phyloP scores from a whole-genome alignment of 2,329 filamentous ascomycete species.

The Alternaria conjuncta region DNA sequence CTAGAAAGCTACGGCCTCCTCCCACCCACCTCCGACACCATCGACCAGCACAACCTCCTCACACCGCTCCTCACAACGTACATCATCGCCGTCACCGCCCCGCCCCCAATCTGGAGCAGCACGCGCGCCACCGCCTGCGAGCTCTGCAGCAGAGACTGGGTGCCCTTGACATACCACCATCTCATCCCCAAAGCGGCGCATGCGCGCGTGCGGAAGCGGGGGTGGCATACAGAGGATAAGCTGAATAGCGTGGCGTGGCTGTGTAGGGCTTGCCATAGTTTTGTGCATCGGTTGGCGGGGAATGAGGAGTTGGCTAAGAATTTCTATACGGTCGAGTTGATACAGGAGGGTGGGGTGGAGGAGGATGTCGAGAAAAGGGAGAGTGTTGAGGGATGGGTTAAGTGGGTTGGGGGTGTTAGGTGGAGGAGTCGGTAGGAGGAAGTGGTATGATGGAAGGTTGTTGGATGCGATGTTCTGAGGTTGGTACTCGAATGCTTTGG shows the following conservation, averaged over 20 bases:
- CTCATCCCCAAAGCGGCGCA: constrained; percentile 81
- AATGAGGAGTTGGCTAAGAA: constrained; percentile 80
- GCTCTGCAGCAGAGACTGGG: constrained; percentile 76
- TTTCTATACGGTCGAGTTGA: constrained; percentile 74
- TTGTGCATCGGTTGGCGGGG: constrained; percentile 75
- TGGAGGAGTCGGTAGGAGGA: constrained; percentile 68
- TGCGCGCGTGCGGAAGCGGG: constrained; percentile 75
- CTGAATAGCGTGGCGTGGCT: constrained; percentile 85
- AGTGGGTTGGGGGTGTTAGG: constrained; percentile 74
- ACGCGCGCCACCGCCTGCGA: constrained; percentile 70
- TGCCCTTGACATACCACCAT: constrained; percentile 83
- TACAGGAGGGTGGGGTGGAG: constrained; percentile 77
- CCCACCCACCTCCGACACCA: constrained; percentile 45
- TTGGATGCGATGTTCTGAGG: not conserved
- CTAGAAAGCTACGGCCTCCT: constrained; percentile 72
- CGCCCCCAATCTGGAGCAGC: constrained; percentile 68
- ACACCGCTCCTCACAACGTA: constrained; percentile 69
- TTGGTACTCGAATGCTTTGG: not conserved
- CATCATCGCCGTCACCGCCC: constrained; percentile 61
- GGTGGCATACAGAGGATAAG: constrained; percentile 78
- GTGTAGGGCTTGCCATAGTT: constrained; percentile 82
- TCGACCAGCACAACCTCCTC: constrained; percentile 62
- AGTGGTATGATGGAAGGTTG: no score
- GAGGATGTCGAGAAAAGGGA: constrained; percentile 65
- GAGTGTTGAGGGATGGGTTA: constrained; percentile 73